Evolutionary conservation across 768 basidiomycete species (phyloP), one percentile per base, ranked within the genome.

Genomic region (Tricholomella constricta): DNA sequence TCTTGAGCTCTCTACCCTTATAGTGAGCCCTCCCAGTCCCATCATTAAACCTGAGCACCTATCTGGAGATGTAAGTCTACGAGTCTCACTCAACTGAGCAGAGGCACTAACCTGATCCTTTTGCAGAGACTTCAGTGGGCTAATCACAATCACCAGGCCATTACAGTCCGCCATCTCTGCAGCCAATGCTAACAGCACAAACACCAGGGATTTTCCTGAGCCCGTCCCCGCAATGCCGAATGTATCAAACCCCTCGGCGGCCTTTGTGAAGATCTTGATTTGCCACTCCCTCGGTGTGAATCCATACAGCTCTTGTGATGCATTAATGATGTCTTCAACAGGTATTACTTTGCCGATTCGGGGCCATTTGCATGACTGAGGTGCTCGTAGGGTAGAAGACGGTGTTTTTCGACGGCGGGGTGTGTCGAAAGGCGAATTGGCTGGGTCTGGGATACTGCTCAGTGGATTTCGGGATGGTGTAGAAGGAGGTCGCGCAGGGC

Each of bases 41-140:
- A 11, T 23, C 19, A 34, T 51, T 40, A 41, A 51, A 51, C 41
- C 37, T 42, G 17, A 41, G 27, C 6, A 54, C 52, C 52, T 47
- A n/a, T 7, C n/a, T n/a, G n/a, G n/a, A n/a, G n/a, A n/a, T n/a
- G n/a, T n/a, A n/a, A n/a, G n/a, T n/a, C n/a, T n/a, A n/a, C n/a
- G n/a, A n/a, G n/a, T n/a, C n/a, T n/a, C n/a, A n/a, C n/a, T n/a
- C n/a, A n/a, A n/a, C n/a, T n/a, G n/a, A n/a, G n/a, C n/a, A n/a
- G n/a, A n/a, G n/a, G n/a, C n/a, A 48, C 37, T 48, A 3, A 48
- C 36, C 47, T 48, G 52, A 45, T 55, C 57, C 27, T 54, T 50
- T 20, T 58, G 48, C 27, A 58, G 48, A 35, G 53, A 51, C 19
- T 54, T 54, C 38, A 58, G 38, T 17, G 57, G 57, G 26, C 53